These are phyloP conservation scores for Globisporangium alternatum DNA, from an alignment of 352 stramenopile species.

Conservation along the genomic window DNA sequence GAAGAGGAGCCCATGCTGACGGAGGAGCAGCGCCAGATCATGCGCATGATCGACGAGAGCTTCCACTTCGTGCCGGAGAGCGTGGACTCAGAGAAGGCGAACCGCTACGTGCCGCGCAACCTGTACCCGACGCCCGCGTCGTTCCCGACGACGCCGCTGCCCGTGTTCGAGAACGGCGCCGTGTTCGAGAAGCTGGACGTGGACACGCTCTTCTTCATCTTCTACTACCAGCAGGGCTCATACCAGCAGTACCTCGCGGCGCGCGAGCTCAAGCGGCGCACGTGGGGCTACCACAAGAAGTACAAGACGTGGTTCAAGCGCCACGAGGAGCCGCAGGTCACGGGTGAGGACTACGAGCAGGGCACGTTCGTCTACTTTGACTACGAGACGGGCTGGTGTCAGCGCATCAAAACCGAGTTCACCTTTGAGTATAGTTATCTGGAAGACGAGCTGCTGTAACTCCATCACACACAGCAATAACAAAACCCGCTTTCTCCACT, in stretches of 20 bases:
- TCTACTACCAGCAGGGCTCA: slow-evolving; percentile 99
- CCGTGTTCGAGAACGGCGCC: slow-evolving; percentile 91
- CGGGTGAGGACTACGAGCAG: slow-evolving; percentile 98
- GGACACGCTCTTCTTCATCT: slow-evolving; percentile 99
- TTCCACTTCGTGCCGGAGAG: slow-evolving; percentile 91
- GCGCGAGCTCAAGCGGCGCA: slow-evolving; percentile 97
- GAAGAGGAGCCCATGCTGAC: slow-evolving; percentile 56
- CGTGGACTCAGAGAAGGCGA: slow-evolving; percentile 89
- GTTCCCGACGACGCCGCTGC: slow-evolving; percentile 88
- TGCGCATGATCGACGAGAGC: slow-evolving; percentile 83
- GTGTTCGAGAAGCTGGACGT: slow-evolving; percentile 98
- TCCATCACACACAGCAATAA: neutral
- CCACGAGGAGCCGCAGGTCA: slow-evolving; percentile 95
- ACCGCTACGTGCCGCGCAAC: slow-evolving; percentile 94
- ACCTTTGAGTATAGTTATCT: slow-evolving; percentile 98
- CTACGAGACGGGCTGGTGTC: slow-evolving; percentile 98
- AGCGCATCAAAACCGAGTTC: slow-evolving; percentile 99
- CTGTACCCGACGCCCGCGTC: slow-evolving; percentile 90
- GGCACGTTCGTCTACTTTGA: slow-evolving; percentile 99
- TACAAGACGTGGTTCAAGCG: slow-evolving; percentile 99
- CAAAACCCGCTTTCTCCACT: slow-evolving; percentile 3
- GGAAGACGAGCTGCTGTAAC: slow-evolving; percentile 86
- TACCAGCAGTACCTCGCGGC: slow-evolving; percentile 99
- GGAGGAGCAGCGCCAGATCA: slow-evolving; percentile 76
- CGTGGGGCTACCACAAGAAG: slow-evolving; percentile 99